phyloP scores from a whole-genome alignment of 2,329 filamentous ascomycete species.

The Dactylellina parvicollis region DNA sequence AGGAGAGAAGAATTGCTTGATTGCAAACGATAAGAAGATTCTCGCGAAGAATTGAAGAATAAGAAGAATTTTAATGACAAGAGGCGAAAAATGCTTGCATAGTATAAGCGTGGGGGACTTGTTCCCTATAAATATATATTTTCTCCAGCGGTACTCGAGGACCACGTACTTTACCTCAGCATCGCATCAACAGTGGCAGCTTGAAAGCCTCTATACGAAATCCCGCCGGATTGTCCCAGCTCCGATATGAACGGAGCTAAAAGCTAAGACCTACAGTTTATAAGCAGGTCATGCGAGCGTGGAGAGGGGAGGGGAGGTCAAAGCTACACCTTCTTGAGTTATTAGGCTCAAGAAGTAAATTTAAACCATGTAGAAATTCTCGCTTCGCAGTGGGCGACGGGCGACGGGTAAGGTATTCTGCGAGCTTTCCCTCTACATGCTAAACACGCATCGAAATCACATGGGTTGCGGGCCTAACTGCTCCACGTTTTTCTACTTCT shows the following conservation, averaged over 20 bases:
- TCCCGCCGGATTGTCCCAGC: constrained; percentile 6
- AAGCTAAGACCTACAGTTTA: neutral
- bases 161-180: neutral
- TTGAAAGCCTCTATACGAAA: constrained; percentile 13
- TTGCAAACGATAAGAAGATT: no score
- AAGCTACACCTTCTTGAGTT: neutral
- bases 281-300: neutral
- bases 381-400: neutral
- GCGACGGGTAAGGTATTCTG: neutral
- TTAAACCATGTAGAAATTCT: neutral
- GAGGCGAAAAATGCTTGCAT: no score
- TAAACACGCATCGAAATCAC: no score
- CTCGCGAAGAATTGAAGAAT: no score
- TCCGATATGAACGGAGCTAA: constrained; percentile 20
- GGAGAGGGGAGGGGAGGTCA: neutral
- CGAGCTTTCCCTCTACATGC: no score
- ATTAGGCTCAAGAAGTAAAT: neutral
- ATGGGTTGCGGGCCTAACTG: no score
- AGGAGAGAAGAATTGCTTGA: no score
- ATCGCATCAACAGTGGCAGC: constrained; percentile 14
- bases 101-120: neutral
- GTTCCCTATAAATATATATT: constrained; percentile 13
- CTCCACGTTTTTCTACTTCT: no score
- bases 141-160: neutral
- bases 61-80: no score